Conservation (phyloP, 805 yeast species). For the Candida multigemmis region DNA sequence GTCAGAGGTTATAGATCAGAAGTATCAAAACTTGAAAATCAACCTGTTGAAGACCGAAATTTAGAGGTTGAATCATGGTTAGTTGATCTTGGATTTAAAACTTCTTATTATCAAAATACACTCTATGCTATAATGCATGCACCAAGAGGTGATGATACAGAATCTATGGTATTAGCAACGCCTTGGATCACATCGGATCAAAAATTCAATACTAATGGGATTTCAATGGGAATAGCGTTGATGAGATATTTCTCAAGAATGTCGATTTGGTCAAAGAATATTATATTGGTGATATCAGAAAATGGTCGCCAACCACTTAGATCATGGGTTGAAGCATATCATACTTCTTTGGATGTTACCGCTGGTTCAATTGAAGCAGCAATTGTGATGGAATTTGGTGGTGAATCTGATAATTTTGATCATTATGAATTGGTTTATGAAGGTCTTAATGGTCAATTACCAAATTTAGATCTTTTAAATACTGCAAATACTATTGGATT, state of each 20-base stretch:
- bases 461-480: constrained; percentile 84
- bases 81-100: constrained; percentile 58
- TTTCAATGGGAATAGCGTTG: constrained; percentile 61
- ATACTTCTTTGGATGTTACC: constrained; percentile 70
- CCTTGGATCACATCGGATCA: constrained; percentile 75
- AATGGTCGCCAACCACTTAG: constrained; percentile 62
- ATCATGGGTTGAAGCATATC: constrained; percentile 92
- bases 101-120: constrained; percentile 32
- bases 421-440: constrained; percentile 69
- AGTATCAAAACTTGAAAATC: constrained; percentile 27
- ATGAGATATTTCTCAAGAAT: constrained; percentile 75
- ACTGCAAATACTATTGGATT: constrained; percentile 65
- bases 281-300: constrained; percentile 75
- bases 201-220: constrained; percentile 68
- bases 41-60: constrained; percentile 29
- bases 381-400: constrained; percentile 70
- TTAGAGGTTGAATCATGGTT: constrained; percentile 49
- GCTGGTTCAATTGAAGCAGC: constrained; percentile 96
- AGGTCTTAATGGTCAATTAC: constrained; percentile 92
- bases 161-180: constrained; percentile 82
- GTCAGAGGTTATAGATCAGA: constrained; percentile 77
- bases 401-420: constrained; percentile 58
- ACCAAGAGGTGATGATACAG: constrained; percentile 94
- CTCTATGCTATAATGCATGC: constrained; percentile 83
- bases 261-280: constrained; percentile 94